These are phyloP conservation scores for Oropetium thomaeum DNA, from an alignment of 176 grass and related monocot species.

Conservation along the genomic window DNA sequence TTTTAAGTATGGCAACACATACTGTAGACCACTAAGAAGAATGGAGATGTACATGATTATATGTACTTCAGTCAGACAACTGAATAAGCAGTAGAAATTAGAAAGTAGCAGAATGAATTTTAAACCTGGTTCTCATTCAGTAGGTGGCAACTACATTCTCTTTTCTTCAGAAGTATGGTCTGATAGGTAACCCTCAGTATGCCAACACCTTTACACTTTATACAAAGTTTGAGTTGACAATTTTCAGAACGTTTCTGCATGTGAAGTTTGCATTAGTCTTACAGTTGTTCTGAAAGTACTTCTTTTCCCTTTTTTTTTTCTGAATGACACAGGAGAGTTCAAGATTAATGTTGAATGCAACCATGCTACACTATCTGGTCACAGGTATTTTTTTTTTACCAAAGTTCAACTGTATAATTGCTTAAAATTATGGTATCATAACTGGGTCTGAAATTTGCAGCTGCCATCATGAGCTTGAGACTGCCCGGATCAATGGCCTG, in stretches of 20 bases:
- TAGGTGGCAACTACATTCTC: conserved; percentile 86
- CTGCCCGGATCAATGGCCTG: conserved; percentile 78
- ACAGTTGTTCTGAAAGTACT: background rate
- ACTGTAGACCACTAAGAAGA: background rate
- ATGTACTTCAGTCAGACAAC: conserved; percentile 18
- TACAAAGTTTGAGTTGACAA: background rate
- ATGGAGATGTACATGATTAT: background rate
- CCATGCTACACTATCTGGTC: conserved; percentile 93
- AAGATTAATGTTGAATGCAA: conserved; percentile 98
- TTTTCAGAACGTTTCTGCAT: conserved; percentile 2
- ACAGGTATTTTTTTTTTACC: conserved; percentile 61
- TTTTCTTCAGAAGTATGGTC: conserved; percentile 94
- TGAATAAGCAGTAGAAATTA: background rate
- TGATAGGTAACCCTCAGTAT: conserved; percentile 52
- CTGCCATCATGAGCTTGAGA: conserved; percentile 97
- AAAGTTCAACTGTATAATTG: background rate
- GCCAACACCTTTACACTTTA: background rate
- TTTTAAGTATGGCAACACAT: conserved; percentile 8
- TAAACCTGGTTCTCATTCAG: too few relatives aligned
- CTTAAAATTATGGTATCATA: background rate
- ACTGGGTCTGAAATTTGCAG: conserved; percentile 40
- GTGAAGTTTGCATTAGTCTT: background rate
- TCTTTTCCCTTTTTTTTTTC: background rate
- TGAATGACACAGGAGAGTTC: conserved; percentile 69
- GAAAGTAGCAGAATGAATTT: conserved; percentile 23